Base-by-base conservation (phyloP, 306 rosid genomes). In the Crotalaria pallida region DNA sequence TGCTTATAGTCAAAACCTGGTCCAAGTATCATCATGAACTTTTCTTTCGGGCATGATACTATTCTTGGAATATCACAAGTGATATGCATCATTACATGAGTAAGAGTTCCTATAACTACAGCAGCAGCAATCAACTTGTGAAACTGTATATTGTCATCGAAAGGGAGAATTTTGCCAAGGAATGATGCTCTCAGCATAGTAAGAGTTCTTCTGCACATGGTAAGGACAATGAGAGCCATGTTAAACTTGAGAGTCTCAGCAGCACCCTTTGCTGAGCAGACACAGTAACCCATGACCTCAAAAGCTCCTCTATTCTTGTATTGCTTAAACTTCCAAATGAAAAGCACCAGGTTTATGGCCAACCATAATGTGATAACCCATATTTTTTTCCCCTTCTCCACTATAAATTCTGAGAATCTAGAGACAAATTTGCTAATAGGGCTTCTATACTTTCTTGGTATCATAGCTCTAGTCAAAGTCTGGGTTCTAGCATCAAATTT, bases 221-320 rank as follows among this genome's bases (percentile, higher is more conserved):
- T 90, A 27, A 94, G 62, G 57, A 94, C 86, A 68, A 94, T 80
- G 12, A 90, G 83, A 66, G 97, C 98, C 98, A 94, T 90, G 65
- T 94, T 94, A 82, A 94, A 81, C 80, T 94, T 94, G 36, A 88
- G 90, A 44, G 96, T 90, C 86, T 94, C 98, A 10, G 98, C 98
- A 8, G 88, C 87, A 74, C 98, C 98, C 65, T 94, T 94, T 68
- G 98, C 98, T 12, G 74, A 21, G 80, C 98, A 94, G 33, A 94
- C 38, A 58, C 98, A 94, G 22, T 67, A 31, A 10, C 98, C 98
- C 98, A 94, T 90, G 77, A 94, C 62, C 72, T 84, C 27, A 70
- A 58, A 90, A 19, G 85, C 84, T 13, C 40, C 72, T 56, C 1
- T 77, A 0, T 81, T 19, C 79, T 64, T 76, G 77, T 94, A 94